Conservation (phyloP, 2,329 filamentous ascomycete genomes). For the Calonectria honghensis region DNA sequence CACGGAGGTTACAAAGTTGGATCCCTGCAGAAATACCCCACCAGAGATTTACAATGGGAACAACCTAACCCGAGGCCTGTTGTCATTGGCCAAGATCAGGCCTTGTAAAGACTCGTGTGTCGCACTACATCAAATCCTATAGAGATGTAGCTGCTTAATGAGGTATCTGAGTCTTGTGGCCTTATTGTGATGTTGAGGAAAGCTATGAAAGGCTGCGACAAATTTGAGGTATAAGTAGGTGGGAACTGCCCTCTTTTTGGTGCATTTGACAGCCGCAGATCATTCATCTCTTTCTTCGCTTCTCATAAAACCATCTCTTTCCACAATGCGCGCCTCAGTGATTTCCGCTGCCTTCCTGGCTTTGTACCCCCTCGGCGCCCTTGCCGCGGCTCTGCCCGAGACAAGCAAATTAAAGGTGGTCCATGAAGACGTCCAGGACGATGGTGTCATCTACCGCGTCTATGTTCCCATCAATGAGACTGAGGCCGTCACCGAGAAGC, state of each 20-base stretch:
- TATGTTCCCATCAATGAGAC: not conserved
- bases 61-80: not conserved
- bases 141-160: not conserved
- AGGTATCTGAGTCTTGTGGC: not conserved
- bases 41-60: not conserved
- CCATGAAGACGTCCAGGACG: not conserved
- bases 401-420: not conserved
- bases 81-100: not conserved
- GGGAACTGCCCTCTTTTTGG: no score
- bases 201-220: not conserved
- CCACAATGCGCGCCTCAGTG: not conserved
- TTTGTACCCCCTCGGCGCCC: not conserved
- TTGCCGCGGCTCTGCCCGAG: not conserved
- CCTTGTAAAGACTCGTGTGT: not conserved
- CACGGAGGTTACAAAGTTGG: not conserved
- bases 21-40: not conserved
- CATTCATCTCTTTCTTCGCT: not conserved
- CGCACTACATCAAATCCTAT: not conserved
- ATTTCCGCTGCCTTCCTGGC: not conserved
- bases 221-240: not conserved
- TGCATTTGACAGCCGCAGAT: not conserved
- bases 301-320: not conserved
- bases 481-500: not conserved
- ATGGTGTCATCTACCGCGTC: not conserved
- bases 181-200: no score